phyloP scores from a whole-genome alignment of 2,329 filamentous ascomycete genomes.

The Pezicula carpinea region DNA sequence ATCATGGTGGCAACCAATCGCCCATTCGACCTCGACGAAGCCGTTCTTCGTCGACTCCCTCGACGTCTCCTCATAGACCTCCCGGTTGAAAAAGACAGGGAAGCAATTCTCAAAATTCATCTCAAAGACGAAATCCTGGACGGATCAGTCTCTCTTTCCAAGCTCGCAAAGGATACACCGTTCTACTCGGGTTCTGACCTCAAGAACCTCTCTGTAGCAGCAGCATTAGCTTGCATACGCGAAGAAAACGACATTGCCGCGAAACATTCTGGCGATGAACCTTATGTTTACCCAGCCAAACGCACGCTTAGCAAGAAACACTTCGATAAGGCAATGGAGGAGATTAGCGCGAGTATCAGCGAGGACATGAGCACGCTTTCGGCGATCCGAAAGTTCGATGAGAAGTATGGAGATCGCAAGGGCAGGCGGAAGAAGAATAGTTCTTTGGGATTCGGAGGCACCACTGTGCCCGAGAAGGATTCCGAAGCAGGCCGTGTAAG shows the following conservation, averaged over 20 bases:
- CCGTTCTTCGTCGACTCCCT: slow-evolving; percentile 72
- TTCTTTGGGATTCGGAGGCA: slow-evolving; percentile 53
- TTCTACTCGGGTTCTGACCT: slow-evolving; percentile 81
- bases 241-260: slow-evolving; percentile 55
- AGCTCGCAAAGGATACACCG: slow-evolving; percentile 62
- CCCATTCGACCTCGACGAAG: slow-evolving; percentile 90
- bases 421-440: slow-evolving; percentile 55
- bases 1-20: slow-evolving; percentile 98
- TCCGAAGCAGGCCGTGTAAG: slow-evolving; percentile 27
- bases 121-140: slow-evolving; percentile 64
- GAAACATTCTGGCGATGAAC: slow-evolving; percentile 34
- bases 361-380: slow-evolving; percentile 87
- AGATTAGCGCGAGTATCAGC: slow-evolving; percentile 88
- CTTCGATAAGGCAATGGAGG: slow-evolving; percentile 79
- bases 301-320: slow-evolving; percentile 64
- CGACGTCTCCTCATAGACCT: slow-evolving; percentile 70
- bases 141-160: slow-evolving; percentile 52
- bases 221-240: slow-evolving; percentile 72
- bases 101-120: slow-evolving; percentile 66
- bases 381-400: slow-evolving; percentile 91
- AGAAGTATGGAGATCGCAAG: slow-evolving; percentile 83
- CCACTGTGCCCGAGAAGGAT: slow-evolving; percentile 23
- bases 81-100: slow-evolving; percentile 60
- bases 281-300: slow-evolving; percentile 57
- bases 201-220: slow-evolving; percentile 77